Percentiles rank a stretch among this genome's conserved stretches.
These are phyloP conservation scores for Yarrowia sp. DNA, from an alignment of 805 yeast species.

Conservation along the genomic window DNA sequence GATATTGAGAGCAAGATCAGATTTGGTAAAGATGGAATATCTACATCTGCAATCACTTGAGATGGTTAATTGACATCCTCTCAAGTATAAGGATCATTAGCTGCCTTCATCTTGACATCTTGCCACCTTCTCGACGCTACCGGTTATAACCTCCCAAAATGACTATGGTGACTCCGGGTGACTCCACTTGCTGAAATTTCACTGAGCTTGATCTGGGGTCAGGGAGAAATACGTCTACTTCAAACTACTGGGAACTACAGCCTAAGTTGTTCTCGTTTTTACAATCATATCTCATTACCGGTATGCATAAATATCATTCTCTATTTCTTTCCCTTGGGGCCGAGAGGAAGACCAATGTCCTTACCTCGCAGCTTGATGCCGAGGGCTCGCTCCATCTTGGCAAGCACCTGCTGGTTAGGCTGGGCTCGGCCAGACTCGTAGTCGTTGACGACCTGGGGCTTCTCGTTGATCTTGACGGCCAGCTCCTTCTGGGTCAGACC, in stretches of 20 bases:
- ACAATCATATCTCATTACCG: background rate
- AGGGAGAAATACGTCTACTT: no score
- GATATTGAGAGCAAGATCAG: no score
- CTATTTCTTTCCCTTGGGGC: conserved; percentile 53
- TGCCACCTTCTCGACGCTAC: no score
- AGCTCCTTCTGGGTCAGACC: conserved; percentile 92
- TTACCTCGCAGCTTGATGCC: conserved; percentile 97
- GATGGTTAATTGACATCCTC: no score
- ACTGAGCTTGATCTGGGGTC: background rate
- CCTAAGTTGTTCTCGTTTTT: background rate
- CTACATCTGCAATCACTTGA: no score
- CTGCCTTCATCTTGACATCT: no score
- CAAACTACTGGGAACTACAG: no score
- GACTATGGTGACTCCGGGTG: background rate
- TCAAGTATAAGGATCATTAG: no score
- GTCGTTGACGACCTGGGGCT: conserved; percentile 93
- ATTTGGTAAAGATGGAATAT: no score
- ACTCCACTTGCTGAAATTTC: background rate
- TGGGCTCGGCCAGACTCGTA: conserved; percentile 96
- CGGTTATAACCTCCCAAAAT: no score
- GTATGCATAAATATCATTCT: conserved; percentile 29
- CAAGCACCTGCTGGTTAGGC: conserved; percentile 94
- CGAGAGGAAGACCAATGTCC: conserved; percentile 88
- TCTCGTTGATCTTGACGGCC: conserved; percentile 94
- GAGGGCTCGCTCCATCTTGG: conserved; percentile 89